These are phyloP conservation scores for Capronia coronata DNA, from an alignment of 2,329 filamentous ascomycete genomes.

Conservation along the genomic window DNA sequence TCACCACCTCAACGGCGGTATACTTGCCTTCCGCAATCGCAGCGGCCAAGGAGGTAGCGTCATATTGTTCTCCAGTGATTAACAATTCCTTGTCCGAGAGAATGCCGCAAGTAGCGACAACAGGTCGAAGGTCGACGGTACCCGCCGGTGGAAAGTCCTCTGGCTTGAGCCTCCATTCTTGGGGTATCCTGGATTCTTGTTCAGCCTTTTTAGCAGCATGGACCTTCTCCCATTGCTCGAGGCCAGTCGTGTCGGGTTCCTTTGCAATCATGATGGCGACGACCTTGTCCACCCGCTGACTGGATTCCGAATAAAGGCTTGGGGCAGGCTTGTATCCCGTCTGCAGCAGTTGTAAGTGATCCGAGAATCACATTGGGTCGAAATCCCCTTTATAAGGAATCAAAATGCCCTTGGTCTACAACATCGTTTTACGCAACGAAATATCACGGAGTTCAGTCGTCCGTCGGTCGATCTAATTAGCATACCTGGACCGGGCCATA, in stretches of 20 bases:
- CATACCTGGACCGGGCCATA: not conserved
- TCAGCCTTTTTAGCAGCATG: conserved; percentile 30
- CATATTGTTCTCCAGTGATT: conserved; percentile 49
- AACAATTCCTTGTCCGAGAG: conserved; percentile 47
- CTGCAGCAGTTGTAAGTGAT: too few species aligned
- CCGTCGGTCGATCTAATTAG: not conserved
- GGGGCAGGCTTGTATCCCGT: too few species aligned
- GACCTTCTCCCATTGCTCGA: conserved; percentile 10
- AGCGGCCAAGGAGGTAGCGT: conserved; percentile 37
- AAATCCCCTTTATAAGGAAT: not conserved
- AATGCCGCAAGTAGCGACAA: conserved; percentile 32
- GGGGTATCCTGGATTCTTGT: conserved; percentile 32
- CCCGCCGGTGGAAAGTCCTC: conserved; percentile 27
- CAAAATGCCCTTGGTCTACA: too few species aligned
- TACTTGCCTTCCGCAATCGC: conserved; percentile 34
- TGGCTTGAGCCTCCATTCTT: conserved; percentile 32
- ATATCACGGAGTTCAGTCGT: too few species aligned
- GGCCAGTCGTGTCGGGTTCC: not conserved
- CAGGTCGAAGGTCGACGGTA: conserved; percentile 27
- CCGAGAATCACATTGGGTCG: too few species aligned
- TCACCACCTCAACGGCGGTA: conserved; percentile 42
- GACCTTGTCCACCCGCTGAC: too few species aligned
- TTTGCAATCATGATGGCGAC: conserved; percentile 11
- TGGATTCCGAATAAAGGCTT: not conserved
- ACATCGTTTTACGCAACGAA: too few species aligned